Conservation (phyloP, 768 basidiomycete genomes). For the Panaeolus papilionaceus region DNA sequence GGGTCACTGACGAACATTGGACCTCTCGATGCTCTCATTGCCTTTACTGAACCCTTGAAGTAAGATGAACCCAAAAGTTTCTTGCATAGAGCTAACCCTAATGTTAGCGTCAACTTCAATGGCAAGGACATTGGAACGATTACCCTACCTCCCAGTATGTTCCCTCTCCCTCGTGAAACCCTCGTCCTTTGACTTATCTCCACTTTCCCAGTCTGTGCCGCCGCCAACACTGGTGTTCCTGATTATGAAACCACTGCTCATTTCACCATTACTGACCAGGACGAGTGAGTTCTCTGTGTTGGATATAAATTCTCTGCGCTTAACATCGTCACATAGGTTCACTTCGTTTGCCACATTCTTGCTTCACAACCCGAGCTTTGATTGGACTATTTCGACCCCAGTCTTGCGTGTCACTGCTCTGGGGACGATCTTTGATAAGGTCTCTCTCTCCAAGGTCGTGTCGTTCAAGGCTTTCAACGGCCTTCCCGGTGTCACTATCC, state of each 20-base stretch:
- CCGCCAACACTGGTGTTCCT: constrained; percentile 71
- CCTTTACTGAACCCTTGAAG: constrained; percentile 67
- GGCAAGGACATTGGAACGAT: constrained; percentile 69
- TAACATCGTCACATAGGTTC: constrained; percentile 43
- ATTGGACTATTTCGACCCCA: constrained; percentile 74
- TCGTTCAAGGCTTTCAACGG: constrained; percentile 75
- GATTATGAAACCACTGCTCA: constrained; percentile 59
- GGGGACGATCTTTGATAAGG: constrained; percentile 71
- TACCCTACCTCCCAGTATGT: constrained; percentile 58
- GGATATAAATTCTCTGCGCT: not conserved
- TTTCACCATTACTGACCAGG: constrained; percentile 61
- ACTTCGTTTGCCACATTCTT: constrained; percentile 70
- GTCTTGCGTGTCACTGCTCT: constrained; percentile 68
- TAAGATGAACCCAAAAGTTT: constrained; percentile 35
- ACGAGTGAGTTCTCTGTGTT: constrained; percentile 41
- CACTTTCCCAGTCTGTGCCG: constrained; percentile 58
- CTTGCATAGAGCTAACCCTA: constrained; percentile 5
- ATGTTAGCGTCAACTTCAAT: constrained; percentile 63
- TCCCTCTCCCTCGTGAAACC: not conserved
- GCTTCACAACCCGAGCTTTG: constrained; percentile 67
- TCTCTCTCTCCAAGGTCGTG: constrained; percentile 64
- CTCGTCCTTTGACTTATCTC: not conserved
- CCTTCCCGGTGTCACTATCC: constrained; percentile 72
- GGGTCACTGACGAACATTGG: constrained; percentile 69
- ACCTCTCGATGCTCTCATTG: constrained; percentile 72